Conservation (phyloP, 176 grass and related monocot species). For the Carex scoparia region DNA sequence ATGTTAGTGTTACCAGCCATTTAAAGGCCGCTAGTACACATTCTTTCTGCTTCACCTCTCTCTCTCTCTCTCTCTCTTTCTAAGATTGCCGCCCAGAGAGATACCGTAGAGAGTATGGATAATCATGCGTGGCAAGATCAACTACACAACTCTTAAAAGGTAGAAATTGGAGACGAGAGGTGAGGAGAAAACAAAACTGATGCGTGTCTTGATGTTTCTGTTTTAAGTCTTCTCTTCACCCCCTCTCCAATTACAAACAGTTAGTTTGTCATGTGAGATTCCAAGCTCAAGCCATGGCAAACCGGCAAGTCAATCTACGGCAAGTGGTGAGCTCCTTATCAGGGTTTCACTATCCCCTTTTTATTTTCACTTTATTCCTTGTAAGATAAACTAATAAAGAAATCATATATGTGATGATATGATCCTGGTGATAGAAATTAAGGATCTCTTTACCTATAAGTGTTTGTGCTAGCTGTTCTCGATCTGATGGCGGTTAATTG, state of each 20-base stretch:
- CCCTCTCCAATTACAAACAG: constrained; percentile 17
- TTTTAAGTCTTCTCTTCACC: neutral
- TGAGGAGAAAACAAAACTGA: constrained; percentile 4
- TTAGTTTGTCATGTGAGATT: constrained; percentile 35
- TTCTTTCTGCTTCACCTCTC: constrained; percentile 22
- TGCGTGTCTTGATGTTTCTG: constrained; percentile 5
- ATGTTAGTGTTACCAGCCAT: neutral
- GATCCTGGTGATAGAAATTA: neutral
- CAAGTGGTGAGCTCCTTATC: constrained; percentile 28
- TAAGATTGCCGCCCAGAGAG: neutral
- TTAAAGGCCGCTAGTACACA: constrained; percentile 9
- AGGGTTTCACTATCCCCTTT: constrained; percentile 18
- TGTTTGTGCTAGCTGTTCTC: constrained; percentile 8
- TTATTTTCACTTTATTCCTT: constrained; percentile 1
- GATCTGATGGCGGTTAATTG: neutral
- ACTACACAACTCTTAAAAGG: constrained; percentile 16
- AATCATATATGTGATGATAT: neutral
- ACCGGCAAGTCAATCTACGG: constrained; percentile 37
- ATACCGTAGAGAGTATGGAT: neutral
- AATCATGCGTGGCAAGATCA: constrained; percentile 22
- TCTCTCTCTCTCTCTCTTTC: neutral
- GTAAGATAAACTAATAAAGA: constrained; percentile 13
- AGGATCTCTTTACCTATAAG: neutral
- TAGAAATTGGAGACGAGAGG: neutral
- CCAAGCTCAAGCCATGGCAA: constrained; percentile 24